Conservation (phyloP, 768 basidiomycete genomes). For the Lactarius pseudohatsudake region DNA sequence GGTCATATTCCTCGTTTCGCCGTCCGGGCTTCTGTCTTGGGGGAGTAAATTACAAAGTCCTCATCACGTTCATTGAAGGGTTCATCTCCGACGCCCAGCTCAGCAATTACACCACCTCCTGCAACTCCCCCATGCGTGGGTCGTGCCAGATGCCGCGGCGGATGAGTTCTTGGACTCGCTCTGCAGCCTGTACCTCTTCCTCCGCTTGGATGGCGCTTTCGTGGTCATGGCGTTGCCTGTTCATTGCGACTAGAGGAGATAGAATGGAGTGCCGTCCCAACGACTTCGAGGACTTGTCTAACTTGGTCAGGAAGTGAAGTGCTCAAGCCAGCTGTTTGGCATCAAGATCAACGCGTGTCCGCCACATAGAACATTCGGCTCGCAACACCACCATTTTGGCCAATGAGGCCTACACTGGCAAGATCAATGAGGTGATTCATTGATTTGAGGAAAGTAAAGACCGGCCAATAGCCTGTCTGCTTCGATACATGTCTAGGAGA, state of each 20-base stretch:
- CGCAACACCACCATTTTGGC: conserved; percentile 71
- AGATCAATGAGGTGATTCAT: conserved; percentile 84
- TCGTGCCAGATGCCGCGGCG: conserved; percentile 78
- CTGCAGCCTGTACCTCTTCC: conserved; percentile 41
- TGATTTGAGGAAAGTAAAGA: conserved; percentile 83
- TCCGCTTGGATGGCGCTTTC: conserved; percentile 41
- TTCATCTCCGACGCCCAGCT: conserved; percentile 84
- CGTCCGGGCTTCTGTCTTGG: background rate
- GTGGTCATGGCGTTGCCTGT: conserved; percentile 41
- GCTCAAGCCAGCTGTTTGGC: conserved; percentile 69
- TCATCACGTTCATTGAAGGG: conserved; percentile 42
- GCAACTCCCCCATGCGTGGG: conserved; percentile 79
- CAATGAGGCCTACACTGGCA: conserved; percentile 91
- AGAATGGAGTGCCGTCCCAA: conserved; percentile 65
- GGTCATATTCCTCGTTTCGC: conserved; percentile 14
- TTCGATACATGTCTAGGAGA: conserved; percentile 62
- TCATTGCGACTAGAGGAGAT: conserved; percentile 54
- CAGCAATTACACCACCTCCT: conserved; percentile 84
- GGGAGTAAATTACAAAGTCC: conserved; percentile 23
- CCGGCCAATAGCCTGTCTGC: conserved; percentile 88
- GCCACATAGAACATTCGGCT: background rate
- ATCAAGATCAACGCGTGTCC: conserved; percentile 4
- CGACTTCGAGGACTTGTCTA: conserved; percentile 79
- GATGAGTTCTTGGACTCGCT: conserved; percentile 47
- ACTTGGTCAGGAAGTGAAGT: conserved; percentile 79